Evolutionary conservation across 2,329 filamentous ascomycete species (phyloP), one percentile per base, ranked within the genome.

Genomic region (Fusarium musae): DNA sequence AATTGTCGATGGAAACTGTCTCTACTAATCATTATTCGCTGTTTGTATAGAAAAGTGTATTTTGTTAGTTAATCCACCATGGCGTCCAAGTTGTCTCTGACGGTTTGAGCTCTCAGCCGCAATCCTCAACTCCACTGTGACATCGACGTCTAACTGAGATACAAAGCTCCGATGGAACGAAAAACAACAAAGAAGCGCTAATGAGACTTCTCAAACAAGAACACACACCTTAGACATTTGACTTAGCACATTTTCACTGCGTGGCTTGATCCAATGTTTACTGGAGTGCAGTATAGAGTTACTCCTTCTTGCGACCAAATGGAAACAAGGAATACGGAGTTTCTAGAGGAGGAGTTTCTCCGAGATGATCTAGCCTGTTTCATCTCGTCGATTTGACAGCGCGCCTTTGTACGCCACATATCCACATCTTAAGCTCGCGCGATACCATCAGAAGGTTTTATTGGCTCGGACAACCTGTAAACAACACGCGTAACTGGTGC

Each of bases 141-240:
- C 26, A 47, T 30, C 6, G 15, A 47, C 9, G 12, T 47, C 9
- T 9, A 28, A 21, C 44, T 21, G 15, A 30, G 7, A 16, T n/a
- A 3, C 8, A 30, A 21, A 9, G 26, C 26, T n/a, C 2, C 4
- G 0, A 12, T 30, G 3, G 9, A n/a, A n/a, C 3, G 4, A n/a
- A 47, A 16, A 30, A 47, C 6, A 47, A n/a, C 3, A n/a, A 30
- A 11, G 11, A 28, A 8, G 5, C 3, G 13, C 9, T 30, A 15
- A 11, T 5, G 3, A 30, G 9, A 30, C 26, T 10, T 47, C 12
- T 30, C 3, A n/a, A 30, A 21, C 9, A 30, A 47, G 19, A 30
- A 21, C 12, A 19, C 23, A 19, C 8, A 12, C 7, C 1, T 6
- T 19, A 19, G 16, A 19, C 3, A 23, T 26, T 44, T 11, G 0